Conservation (phyloP, 352 stramenopile genomes). For the Aphanomyces euteiches region DNA sequence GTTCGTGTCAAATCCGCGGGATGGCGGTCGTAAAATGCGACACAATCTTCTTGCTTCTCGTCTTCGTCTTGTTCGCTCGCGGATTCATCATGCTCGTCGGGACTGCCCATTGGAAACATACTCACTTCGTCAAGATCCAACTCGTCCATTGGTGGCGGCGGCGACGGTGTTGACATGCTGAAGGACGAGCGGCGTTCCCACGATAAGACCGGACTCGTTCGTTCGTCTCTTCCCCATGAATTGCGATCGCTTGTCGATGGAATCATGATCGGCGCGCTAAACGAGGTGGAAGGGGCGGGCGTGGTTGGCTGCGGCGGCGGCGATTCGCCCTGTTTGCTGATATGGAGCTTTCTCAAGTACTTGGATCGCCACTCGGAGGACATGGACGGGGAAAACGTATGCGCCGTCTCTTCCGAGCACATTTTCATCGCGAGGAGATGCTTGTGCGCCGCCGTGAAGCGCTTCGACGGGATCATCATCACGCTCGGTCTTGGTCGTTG, state of each 20-base stretch:
- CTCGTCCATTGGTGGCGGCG: neutral
- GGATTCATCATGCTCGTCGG: neutral
- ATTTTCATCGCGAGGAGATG: constrained; percentile 25
- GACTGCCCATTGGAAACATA: constrained; percentile 1
- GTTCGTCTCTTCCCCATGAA: neutral
- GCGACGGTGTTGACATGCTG: neutral
- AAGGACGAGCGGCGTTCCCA: constrained; percentile 6
- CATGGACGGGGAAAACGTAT: constrained; percentile 1
- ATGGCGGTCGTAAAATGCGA: neutral
- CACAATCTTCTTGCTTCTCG: constrained; percentile 12
- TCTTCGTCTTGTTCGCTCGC: constrained; percentile 2
- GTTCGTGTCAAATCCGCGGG: neutral
- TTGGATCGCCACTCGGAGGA: constrained; percentile 30
- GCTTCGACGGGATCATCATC: constrained; percentile 16
- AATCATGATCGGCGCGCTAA: constrained; percentile 30
- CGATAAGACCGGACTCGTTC: constrained; percentile 3
- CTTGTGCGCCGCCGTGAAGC: constrained; percentile 19
- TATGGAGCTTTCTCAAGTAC: constrained; percentile 28
- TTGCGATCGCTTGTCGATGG: constrained; percentile 15
- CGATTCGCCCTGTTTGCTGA: neutral
- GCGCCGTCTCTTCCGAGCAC: neutral
- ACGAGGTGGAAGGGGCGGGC: neutral
- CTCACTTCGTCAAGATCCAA: neutral
- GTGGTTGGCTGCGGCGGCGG: no score
- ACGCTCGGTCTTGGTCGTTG: neutral